Percentiles rank a stretch among this genome's conserved stretches.
phyloP scores from a whole-genome alignment of 2,329 filamentous ascomycete genomes.

The Fusarium hainanense region DNA sequence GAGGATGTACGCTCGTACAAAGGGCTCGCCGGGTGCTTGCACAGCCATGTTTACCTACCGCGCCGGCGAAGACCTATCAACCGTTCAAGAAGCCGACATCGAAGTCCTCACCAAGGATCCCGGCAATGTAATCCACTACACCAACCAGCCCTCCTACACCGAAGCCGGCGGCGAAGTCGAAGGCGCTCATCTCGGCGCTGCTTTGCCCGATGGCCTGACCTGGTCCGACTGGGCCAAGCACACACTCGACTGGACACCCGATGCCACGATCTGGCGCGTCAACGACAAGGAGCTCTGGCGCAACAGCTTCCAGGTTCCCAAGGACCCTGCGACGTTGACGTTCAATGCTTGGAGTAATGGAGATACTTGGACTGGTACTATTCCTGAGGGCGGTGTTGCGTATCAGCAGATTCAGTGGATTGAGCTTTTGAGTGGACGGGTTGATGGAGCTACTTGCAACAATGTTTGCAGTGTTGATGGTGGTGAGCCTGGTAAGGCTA shows the following conservation, averaged over 20 bases:
- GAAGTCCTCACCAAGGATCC: conserved; percentile 61
- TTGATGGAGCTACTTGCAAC: conserved; percentile 35
- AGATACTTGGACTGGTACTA: conserved; percentile 66
- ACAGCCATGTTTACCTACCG: conserved; percentile 65
- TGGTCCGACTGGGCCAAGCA: conserved; percentile 68
- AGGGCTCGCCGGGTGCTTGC: conserved; percentile 59
- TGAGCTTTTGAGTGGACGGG: conserved; percentile 64
- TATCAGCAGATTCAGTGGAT: conserved; percentile 70
- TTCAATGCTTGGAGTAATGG: conserved; percentile 71
- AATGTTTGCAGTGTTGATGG: conserved; percentile 42
- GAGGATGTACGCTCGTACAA: conserved; percentile 61
- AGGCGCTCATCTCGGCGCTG: conserved; percentile 57
- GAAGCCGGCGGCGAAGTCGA: conserved; percentile 57
- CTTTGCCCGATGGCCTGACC: conserved; percentile 54
- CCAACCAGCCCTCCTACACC: conserved; percentile 67
- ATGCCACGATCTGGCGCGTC: conserved; percentile 65
- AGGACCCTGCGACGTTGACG: conserved; percentile 60
- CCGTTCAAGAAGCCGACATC: conserved; percentile 62
- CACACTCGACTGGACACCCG: conserved; percentile 67
- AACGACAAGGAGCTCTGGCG: conserved; percentile 60
- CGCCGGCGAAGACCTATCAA: conserved; percentile 47
- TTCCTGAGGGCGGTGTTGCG: conserved; percentile 60
- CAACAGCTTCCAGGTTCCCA: conserved; percentile 65
- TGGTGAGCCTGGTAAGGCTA: conserved; percentile 54
- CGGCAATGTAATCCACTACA: conserved; percentile 60